Conservation (phyloP, 176 grass and related monocot genomes). For the Guadua angustifolia region DNA sequence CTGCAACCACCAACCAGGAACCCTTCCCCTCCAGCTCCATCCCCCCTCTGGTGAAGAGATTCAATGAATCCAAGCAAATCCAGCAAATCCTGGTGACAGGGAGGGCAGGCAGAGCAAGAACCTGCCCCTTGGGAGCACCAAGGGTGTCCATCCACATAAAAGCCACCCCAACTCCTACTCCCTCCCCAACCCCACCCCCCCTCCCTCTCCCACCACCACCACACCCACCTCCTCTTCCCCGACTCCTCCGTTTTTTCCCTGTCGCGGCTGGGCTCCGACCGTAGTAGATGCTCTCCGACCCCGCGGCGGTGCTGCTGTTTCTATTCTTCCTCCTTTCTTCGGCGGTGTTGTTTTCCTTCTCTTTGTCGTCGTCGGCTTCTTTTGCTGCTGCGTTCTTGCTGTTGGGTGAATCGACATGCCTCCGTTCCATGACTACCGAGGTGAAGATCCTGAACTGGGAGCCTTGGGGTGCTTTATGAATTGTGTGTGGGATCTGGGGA, state of each 20-base stretch:
- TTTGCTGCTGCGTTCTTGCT: neutral
- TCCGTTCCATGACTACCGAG: constrained; percentile 56
- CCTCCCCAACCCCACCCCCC: too few relatives aligned
- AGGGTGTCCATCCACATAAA: too few relatives aligned
- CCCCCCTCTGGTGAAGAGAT: too few relatives aligned
- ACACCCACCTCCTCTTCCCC: too few relatives aligned
- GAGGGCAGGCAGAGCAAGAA: too few relatives aligned
- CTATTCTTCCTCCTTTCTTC: constrained; percentile 3
- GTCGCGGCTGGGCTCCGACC: neutral
- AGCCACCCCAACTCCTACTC: too few relatives aligned
- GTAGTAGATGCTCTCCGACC: neutral
- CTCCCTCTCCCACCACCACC: too few relatives aligned
- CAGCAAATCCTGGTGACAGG: too few relatives aligned
- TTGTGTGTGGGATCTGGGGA: neutral
- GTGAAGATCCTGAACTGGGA: constrained; percentile 26
- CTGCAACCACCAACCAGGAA: too few relatives aligned
- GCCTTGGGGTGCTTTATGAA: neutral
- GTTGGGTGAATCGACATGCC: constrained; percentile 44
- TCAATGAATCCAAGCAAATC: too few relatives aligned
- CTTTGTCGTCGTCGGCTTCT: neutral
- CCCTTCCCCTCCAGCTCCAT: too few relatives aligned
- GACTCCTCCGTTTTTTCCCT: constrained; percentile 41
- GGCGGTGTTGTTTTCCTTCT: neutral
- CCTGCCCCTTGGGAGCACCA: too few relatives aligned
- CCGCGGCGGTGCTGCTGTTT: constrained; percentile 5